phyloP scores from a whole-genome alignment of 768 basidiomycete genomes.

The Antrodiella citrinella region DNA sequence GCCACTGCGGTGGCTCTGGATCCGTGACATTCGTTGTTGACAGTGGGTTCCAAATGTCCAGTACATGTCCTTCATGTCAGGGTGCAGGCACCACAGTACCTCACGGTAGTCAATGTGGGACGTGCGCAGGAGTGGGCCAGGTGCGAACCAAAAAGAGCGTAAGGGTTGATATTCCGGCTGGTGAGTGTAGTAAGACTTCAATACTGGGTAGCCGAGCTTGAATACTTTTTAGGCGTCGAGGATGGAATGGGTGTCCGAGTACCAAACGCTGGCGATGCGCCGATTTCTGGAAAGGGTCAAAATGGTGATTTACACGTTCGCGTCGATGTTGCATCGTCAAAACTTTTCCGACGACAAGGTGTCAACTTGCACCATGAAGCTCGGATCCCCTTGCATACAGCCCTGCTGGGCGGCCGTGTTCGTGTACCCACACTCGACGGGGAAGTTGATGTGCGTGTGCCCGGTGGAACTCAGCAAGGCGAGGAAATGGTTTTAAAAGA shows the following conservation, averaged over 20 bases:
- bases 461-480: constrained; percentile 89
- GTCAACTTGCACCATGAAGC: constrained; percentile 85
- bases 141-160: constrained; percentile 73
- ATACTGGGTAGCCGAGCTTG: neutral
- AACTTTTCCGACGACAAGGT: constrained; percentile 85
- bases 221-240: constrained; percentile 60
- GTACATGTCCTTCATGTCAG: constrained; percentile 75
- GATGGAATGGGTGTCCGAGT: constrained; percentile 90
- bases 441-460: constrained; percentile 89
- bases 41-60: constrained; percentile 95
- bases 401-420: constrained; percentile 87
- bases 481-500: constrained; percentile 94
- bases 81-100: constrained; percentile 80
- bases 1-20: constrained; percentile 79
- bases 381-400: constrained; percentile 83
- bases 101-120: constrained; percentile 64
- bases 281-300: constrained; percentile 68
- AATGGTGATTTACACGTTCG: constrained; percentile 84
- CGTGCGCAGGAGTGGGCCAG: constrained; percentile 83
- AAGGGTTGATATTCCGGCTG: constrained; percentile 78
- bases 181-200: constrained; percentile 34
- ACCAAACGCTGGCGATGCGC: constrained; percentile 74
- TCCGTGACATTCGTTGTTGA: constrained; percentile 84
- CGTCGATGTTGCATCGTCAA: constrained; percentile 75
- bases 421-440: constrained; percentile 93